Conservation (phyloP, 306 rosid species). For the Nissolia schottii region DNA sequence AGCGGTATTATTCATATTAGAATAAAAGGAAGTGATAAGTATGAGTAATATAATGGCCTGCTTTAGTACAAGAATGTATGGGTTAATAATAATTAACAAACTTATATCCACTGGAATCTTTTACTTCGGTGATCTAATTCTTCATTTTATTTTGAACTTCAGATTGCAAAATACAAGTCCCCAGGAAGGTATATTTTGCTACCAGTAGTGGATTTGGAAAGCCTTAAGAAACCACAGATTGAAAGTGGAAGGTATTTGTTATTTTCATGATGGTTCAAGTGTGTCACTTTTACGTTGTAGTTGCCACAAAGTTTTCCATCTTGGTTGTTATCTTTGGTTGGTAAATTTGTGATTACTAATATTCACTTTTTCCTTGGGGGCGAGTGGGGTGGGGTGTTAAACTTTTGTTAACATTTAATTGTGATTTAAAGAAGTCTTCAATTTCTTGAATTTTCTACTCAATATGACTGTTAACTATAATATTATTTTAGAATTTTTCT, state of each 20-base stretch:
- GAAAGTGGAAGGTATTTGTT: slow-evolving; percentile 75
- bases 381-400: too few relatives aligned
- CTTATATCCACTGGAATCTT: slow-evolving; percentile 1
- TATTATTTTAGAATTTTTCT: background rate
- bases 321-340: background rate
- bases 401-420: background rate
- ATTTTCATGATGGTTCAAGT: background rate
- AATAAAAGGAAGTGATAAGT: background rate
- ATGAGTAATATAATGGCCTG: background rate
- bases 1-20: background rate
- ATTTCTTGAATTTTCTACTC: too few relatives aligned
- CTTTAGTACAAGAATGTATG: background rate
- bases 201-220: slow-evolving; percentile 59
- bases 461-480: too few relatives aligned
- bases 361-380: background rate
- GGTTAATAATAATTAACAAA: background rate
- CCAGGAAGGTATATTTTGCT: slow-evolving; percentile 73
- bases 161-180: slow-evolving; percentile 81
- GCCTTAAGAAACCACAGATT: slow-evolving; percentile 52
- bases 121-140: slow-evolving; percentile 22
- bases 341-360: background rate
- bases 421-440: background rate
- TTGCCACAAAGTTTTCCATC: background rate
- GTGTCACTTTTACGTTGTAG: background rate
- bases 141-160: slow-evolving; percentile 43